These are phyloP conservation scores for Apiotrichum domesticum DNA, from an alignment of 1,284 basidiomycete species.

Conservation along the genomic window DNA sequence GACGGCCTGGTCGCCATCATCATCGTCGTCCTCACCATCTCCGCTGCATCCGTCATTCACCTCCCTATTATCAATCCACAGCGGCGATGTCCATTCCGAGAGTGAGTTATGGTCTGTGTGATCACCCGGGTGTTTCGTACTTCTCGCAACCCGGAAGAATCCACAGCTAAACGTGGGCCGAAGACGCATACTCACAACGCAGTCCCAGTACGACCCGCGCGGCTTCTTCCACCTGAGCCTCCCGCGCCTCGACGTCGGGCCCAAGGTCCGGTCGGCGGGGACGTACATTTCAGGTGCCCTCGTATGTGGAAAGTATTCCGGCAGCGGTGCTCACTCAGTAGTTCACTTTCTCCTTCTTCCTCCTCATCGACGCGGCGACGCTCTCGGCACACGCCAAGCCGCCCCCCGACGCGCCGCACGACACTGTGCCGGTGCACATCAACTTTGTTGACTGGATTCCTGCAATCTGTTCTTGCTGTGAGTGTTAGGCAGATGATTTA, in stretches of 20 bases:
- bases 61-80: not conserved
- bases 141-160: too few species aligned
- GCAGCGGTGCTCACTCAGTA: constrained; percentile 31
- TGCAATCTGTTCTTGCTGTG: constrained; percentile 76
- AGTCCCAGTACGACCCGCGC: constrained; percentile 75
- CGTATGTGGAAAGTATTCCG: constrained; percentile 52
- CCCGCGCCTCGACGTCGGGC: constrained; percentile 46
- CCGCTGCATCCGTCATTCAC: not conserved
- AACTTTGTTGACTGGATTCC: constrained; percentile 92
- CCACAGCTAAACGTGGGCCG: too few species aligned
- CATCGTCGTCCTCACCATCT: not conserved
- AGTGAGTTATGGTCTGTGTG: constrained; percentile 10
- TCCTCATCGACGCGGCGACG: constrained; percentile 90
- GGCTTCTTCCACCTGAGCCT: constrained; percentile 62
- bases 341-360: constrained; percentile 92
- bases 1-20: not conserved
- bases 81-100: constrained; percentile 25
- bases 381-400: constrained; percentile 74
- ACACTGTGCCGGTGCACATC: constrained; percentile 76
- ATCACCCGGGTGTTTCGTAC: too few species aligned
- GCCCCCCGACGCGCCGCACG: constrained; percentile 61
- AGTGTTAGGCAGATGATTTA: constrained; percentile 13
- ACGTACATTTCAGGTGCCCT: constrained; percentile 88
- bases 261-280: constrained; percentile 61
- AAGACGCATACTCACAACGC: not conserved